Conservation (phyloP, 345 rosid genomes). For the Euphorbia lathyris region DNA sequence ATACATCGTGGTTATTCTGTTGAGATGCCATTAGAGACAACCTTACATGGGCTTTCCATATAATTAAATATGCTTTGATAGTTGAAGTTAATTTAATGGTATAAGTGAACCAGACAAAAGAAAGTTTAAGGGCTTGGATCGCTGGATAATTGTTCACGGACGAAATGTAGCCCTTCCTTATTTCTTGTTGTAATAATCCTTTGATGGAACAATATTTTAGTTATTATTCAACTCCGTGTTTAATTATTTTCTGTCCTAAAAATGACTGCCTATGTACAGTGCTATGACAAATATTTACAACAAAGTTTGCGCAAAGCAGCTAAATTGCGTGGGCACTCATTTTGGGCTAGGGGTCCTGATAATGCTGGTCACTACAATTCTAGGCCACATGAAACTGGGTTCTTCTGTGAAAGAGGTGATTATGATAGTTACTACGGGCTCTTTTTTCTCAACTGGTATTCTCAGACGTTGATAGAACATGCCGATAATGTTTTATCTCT, state of each 20-base stretch:
- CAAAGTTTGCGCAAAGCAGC: constrained; percentile 67
- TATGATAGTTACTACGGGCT: constrained; percentile 93
- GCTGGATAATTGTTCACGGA: too few species aligned
- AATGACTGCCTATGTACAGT: constrained; percentile 43
- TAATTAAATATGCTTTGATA: too few species aligned
- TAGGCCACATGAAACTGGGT: constrained; percentile 87
- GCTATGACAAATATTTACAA: constrained; percentile 84
- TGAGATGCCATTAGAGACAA: too few species aligned
- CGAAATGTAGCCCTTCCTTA: background rate
- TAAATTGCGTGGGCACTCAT: constrained; percentile 67
- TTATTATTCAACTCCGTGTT: constrained; percentile 2
- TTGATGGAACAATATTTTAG: background rate
- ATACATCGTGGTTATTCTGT: too few species aligned
- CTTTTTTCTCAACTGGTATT: constrained; percentile 89
- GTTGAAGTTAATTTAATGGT: too few species aligned
- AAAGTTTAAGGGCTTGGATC: too few species aligned
- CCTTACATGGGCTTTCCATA: too few species aligned
- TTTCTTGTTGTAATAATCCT: background rate
- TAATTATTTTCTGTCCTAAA: constrained; percentile 3
- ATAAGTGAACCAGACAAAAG: too few species aligned
- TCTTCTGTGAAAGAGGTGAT: constrained; percentile 89
- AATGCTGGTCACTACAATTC: constrained; percentile 88
- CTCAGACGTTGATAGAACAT: constrained; percentile 63
- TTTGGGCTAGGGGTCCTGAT: constrained; percentile 90
- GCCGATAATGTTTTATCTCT: constrained; percentile 84